Base-by-base conservation (phyloP, 257 asterid species). In the Salvia splendens region DNA sequence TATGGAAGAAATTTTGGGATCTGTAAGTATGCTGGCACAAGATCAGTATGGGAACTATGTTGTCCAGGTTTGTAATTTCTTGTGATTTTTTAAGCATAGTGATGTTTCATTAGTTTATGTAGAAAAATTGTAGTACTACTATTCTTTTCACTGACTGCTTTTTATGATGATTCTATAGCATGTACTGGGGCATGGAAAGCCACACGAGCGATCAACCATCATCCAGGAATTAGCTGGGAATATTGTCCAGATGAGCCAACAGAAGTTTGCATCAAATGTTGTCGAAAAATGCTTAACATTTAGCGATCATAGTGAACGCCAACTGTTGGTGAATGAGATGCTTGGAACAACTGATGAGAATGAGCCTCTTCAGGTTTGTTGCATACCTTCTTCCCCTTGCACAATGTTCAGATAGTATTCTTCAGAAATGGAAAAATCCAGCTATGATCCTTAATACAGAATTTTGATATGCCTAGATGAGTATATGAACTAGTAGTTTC, bases 201-300 rank as follows among this genome's bases (percentile, higher is more conserved):
- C 95, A 52, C 88, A 89, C 24, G 98, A 92, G 79, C 83, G 97
- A 46, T 53, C 98, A 33, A 51, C 89, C 58, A 89, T 92, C 60
- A 89, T 92, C 60, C 87, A 83, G 79, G 98, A 92, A 75, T 78
- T 92, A 75, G 95, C 97, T 61, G 97, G 97, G 62, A 89, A 86
- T 72, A 89, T 92, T 46, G 98, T 92, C 58, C 92, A 87, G 77
- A 92, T 92, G 98, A 92, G 98, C 80, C 98, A 92, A 86, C 98
- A 92, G 88, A 92, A 92, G 83, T 92, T 89, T 71, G 98, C 98
- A 9, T 92, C 98, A 9, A 92, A 92, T 63, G 98, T 92, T 61
- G 96, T 92, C 24, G 98, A 92, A 91, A 92, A 89, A 76, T 92
- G 98, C 80, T 81, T 92, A 73, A 74, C 95, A 64, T 92, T 89